Evolutionary conservation across 768 basidiomycete species (phyloP).

Genomic region (Rhizopogon sp.): DNA sequence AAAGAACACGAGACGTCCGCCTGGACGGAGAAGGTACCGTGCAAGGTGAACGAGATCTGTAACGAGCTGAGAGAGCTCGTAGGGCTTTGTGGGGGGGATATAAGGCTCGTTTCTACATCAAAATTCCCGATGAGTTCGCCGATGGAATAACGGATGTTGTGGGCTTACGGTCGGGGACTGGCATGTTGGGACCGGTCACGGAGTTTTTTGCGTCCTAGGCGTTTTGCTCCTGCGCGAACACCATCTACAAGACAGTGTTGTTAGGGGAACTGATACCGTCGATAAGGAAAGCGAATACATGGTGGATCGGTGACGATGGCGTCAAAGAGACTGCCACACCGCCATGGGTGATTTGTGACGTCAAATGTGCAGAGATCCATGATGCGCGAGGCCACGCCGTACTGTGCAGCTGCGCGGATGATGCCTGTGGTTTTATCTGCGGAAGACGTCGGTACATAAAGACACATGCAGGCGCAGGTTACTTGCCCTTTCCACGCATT

Average conservation of each 20-base stretch:
- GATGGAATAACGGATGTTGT: not conserved
- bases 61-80: conserved; percentile 83
- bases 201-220: conserved; percentile 63
- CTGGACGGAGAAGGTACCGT: conserved; percentile 78
- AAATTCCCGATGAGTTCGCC: not conserved
- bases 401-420: conserved; percentile 76
- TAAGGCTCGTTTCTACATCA: conserved; percentile 58
- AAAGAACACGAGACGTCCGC: conserved; percentile 92
- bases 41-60: conserved; percentile 77
- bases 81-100: conserved; percentile 86
- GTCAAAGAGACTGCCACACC: conserved; percentile 87
- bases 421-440: conserved; percentile 58
- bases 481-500: conserved; percentile 85
- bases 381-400: conserved; percentile 68
- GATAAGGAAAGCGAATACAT: conserved; percentile 45
- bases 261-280: not conserved
- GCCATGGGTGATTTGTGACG: conserved; percentile 84
- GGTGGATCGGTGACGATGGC: conserved; percentile 95
- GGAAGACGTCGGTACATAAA: not conserved
- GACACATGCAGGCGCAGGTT: conserved; percentile 1
- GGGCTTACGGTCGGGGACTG: conserved; percentile 41
- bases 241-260: conserved; percentile 57
- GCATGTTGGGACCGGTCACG: conserved; percentile 22
- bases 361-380: conserved; percentile 90
- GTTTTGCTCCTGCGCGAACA: conserved; percentile 83